phyloP scores from a whole-genome alignment of 768 basidiomycete genomes.

The Tulasnella sp. region DNA sequence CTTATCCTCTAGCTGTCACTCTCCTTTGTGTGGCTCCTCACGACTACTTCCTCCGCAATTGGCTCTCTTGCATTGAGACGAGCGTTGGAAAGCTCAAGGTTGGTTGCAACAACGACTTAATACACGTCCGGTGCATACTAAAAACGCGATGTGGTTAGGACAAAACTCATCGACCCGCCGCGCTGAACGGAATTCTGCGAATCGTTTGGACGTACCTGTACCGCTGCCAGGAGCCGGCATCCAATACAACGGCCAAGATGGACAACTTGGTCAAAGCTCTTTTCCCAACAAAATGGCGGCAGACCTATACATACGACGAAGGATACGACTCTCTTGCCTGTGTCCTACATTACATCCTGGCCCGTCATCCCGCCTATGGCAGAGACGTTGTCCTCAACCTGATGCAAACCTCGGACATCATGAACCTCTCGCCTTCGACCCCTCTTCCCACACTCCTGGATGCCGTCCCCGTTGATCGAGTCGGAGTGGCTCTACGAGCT shows the following conservation, averaged over 20 bases:
- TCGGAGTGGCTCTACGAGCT: constrained; percentile 67
- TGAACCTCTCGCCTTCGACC: not conserved
- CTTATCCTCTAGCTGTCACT: constrained; percentile 77
- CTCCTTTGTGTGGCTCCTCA: constrained; percentile 82
- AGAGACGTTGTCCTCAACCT: constrained; percentile 73
- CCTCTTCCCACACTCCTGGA: constrained; percentile 29
- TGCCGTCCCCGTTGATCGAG: constrained; percentile 49
- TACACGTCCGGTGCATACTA: constrained; percentile 11
- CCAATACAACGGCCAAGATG: constrained; percentile 71
- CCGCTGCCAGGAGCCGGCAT: constrained; percentile 76
- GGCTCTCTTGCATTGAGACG: constrained; percentile 64
- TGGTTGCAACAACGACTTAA: constrained; percentile 8
- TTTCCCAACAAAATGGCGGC: constrained; percentile 62
- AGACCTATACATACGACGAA: constrained; percentile 61
- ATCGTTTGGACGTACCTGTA: constrained; percentile 94
- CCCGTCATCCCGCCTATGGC: constrained; percentile 78
- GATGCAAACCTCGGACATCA: constrained; percentile 57
- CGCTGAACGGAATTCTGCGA: constrained; percentile 76
- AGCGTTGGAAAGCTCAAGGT: constrained; percentile 78
- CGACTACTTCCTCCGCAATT: constrained; percentile 75
- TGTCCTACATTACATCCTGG: constrained; percentile 73
- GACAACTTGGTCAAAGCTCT: constrained; percentile 67
- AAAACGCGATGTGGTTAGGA: constrained; percentile 45
- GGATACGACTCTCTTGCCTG: constrained; percentile 68
- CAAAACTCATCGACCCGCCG: constrained; percentile 55